A percentile compares a stretch with the other conserved stretches of the same genome.
Conservation (phyloP, 257 asterid genomes). For the Fraxinus americana region DNA sequence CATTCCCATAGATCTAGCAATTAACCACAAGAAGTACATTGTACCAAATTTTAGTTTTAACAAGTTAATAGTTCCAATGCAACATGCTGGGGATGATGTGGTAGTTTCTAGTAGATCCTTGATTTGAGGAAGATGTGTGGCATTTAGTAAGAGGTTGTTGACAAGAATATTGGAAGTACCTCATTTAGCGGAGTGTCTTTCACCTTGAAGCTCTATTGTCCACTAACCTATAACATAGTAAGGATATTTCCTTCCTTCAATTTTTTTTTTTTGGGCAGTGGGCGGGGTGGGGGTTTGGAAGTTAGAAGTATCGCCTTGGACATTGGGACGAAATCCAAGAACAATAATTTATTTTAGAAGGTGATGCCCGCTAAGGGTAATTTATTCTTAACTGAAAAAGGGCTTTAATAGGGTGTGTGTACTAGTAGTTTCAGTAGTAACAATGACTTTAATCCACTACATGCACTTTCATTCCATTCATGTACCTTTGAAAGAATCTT, state of each 20-base stretch:
- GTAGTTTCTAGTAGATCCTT: not conserved
- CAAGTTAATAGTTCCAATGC: not conserved
- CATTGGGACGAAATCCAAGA: not conserved
- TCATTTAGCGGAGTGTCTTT: not conserved
- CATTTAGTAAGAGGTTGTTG: too few relatives aligned
- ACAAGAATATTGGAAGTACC: not conserved
- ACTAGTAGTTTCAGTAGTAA: not conserved
- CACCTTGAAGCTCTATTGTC: not conserved
- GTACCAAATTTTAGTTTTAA: not conserved
- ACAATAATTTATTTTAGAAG: not conserved
- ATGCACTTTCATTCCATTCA: not conserved
- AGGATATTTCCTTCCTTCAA: too few relatives aligned
- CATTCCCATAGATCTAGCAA: not conserved
- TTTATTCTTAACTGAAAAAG: not conserved
- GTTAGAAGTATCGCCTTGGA: not conserved
- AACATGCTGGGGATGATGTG: not conserved
- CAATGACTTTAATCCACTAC: not conserved
- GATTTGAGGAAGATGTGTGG: not conserved
- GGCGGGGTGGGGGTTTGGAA: not conserved
- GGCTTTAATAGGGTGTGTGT: not conserved
- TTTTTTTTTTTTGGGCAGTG: too few relatives aligned
- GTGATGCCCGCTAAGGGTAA: not conserved
- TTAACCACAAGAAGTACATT: not conserved
- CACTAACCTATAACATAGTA: not conserved
- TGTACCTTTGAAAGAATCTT: not conserved